phyloP scores from a whole-genome alignment of 75 land plant species.

The Cryptomeria japonica region DNA sequence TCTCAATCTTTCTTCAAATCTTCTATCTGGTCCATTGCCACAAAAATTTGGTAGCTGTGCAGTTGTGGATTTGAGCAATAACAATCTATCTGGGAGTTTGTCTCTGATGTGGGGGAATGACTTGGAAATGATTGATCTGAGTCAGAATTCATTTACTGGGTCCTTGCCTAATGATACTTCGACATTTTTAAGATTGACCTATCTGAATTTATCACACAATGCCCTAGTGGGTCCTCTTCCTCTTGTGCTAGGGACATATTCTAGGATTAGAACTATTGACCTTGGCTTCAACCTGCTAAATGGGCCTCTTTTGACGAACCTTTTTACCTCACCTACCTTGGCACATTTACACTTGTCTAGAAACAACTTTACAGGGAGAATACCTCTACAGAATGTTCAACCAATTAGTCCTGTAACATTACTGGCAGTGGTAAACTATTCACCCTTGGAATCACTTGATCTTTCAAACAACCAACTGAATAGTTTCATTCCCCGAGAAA shows the following conservation, averaged over 20 bases:
- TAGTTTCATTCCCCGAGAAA: slow-evolving; percentile 48
- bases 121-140: slow-evolving; percentile 59
- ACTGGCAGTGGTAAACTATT: background rate
- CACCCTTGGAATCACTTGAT: slow-evolving; percentile 56
- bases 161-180: slow-evolving; percentile 51
- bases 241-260: slow-evolving; percentile 42
- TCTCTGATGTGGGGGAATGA: slow-evolving; percentile 70
- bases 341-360: slow-evolving; percentile 55
- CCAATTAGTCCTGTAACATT: slow-evolving; percentile 7
- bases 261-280: slow-evolving; percentile 52
- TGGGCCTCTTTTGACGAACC: slow-evolving; percentile 48
- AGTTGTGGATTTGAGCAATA: slow-evolving; percentile 74
- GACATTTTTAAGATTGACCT: slow-evolving; percentile 51
- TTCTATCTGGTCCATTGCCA: slow-evolving; percentile 71
- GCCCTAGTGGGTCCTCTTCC: slow-evolving; percentile 65
- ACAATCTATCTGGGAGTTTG: slow-evolving; percentile 62
- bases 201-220: slow-evolving; percentile 58
- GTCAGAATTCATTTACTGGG: slow-evolving; percentile 67
- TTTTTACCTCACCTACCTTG: slow-evolving; percentile 54
- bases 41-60: slow-evolving; percentile 48
- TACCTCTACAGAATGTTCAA: slow-evolving; percentile 22
- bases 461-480: slow-evolving; percentile 61
- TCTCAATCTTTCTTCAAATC: slow-evolving; percentile 76
- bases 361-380: slow-evolving; percentile 60
- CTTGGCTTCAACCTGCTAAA: slow-evolving; percentile 66